Base-by-base conservation (phyloP, 1,284 basidiomycete genomes). In the Tremellales sp. region DNA sequence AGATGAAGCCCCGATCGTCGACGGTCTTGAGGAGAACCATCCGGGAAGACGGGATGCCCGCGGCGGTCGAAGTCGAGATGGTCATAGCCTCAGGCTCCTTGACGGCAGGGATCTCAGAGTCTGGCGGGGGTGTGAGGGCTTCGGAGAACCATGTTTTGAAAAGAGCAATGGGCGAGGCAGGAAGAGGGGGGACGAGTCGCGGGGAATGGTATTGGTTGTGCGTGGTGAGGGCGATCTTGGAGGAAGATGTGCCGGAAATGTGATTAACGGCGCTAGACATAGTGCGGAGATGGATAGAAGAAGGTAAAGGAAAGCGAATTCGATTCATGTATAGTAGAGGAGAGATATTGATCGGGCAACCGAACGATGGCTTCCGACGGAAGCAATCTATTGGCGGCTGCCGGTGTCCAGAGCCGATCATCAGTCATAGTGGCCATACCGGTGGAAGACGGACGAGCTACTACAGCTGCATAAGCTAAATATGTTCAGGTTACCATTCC, bases 1-100 rank as follows among this genome's bases (percentile, higher is more conserved):
- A 97, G 45, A 94, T 81, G 74, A 98, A 97, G 29, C 93, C 92
- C 41, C 76, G 79, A 21, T 77, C 65, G 73, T 94, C 87, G 61
- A 89, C 81, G 61, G 90, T 81, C 72, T 97, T 97, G 63, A 97
- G 83, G 54, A 97, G 82, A 41, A 97, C 93, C 64, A 90, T 80
- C 53, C 93, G 84, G 3, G 86, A 81, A 10, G 88, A 91, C 14
- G 94, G 94, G 50, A 89, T 79, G 35, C 85, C 86, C 0, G 70
- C 54, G 8, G 80, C 61, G 0, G 84, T 81, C n/a, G 82, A 80
- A 36, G 92, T 95, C 36, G 86, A 86, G 43, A 97, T 70, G 4
- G 83, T 79, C 82, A 95, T 86, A 7, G 87, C 84, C 70, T 95
- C 92, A 22, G 91, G 89, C 70, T 95, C 90, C 37, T 75, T 71